These are phyloP conservation scores for Seminavis robusta DNA, from an alignment of 108 stramenopile species.

Conservation along the genomic window DNA sequence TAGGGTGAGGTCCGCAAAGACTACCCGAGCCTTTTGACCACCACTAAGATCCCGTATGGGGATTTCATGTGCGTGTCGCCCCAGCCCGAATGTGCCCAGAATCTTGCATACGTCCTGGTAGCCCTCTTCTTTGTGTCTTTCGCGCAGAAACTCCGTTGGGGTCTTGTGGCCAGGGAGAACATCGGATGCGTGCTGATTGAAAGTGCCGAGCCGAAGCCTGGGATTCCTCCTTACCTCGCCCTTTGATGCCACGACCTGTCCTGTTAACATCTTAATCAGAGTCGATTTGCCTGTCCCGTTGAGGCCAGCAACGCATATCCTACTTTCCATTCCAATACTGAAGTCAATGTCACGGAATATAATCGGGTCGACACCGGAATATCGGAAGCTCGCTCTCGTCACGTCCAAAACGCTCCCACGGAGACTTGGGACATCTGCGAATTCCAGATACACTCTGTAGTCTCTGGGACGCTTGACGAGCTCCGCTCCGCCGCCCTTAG, in stretches of 20 bases:
- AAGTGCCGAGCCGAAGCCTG: slow-evolving; percentile 93
- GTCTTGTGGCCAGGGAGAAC: slow-evolving; percentile 95
- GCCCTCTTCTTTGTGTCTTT: slow-evolving; percentile 87
- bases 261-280: slow-evolving; percentile 85
- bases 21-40: slow-evolving; percentile 99
- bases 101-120: slow-evolving; percentile 95
- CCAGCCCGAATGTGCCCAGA: slow-evolving; percentile 95
- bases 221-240: slow-evolving; percentile 93
- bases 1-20: slow-evolving; percentile 92
- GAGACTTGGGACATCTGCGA: slow-evolving; percentile 89
- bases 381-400: slow-evolving; percentile 90
- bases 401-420: slow-evolving; percentile 95
- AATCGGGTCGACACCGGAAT: slow-evolving; percentile 87
- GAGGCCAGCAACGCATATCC: slow-evolving; percentile 94
- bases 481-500: slow-evolving; percentile 69
- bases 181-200: slow-evolving; percentile 99
- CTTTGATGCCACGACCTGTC: slow-evolving; percentile 80
- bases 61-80: slow-evolving; percentile 99
- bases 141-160: slow-evolving; percentile 93
- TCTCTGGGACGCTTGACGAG: slow-evolving; percentile 87
- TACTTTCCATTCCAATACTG: slow-evolving; percentile 96
- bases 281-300: slow-evolving; percentile 97
- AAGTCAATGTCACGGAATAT: slow-evolving; percentile 95
- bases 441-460: slow-evolving; percentile 91
- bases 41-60: slow-evolving; percentile 95